Evolutionary conservation across 164 flowering plant genomes (phyloP), one percentile per base, ranked within the genome.

Genomic region (Tetrastigma voinierianum): DNA sequence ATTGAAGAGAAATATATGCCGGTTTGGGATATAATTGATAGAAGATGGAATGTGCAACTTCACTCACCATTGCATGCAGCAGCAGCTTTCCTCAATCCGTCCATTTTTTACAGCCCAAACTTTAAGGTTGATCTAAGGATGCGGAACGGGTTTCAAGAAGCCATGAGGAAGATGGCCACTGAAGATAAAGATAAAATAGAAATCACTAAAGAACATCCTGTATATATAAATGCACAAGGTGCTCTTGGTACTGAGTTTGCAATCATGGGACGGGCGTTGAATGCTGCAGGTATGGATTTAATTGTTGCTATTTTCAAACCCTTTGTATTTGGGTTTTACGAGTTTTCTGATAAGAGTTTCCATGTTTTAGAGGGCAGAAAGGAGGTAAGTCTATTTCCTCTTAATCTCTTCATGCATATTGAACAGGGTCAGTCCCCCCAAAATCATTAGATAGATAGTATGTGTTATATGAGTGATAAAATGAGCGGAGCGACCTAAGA

Each of bases 81-180:
- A 2, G 78, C 87, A 45, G 89, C 87, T 61, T 87, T 76, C 59
- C 86, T 89, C 57, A 89, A 89, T 70, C 94, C 94, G 47, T 81
- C 87, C 47, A 72, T 85, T 64, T 86, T 82, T 67, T 83, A 85
- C 72, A 78, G 72, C 70, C 81, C 81, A 10, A 74, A 64, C 60
- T 84, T 75, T 48, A 84, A 84, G 80, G 65, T 76, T 66, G 90
- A 87, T 72, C 43, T 72, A 61, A 82, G 80, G 66, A 74, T 87
- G 79, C 81, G 88, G 69, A 87, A 78, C 80, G 90, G 84, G 17
- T 87, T 87, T 78, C 89, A 84, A 74, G 92, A 88, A 72, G 81
- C 86, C 44, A 84, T 86, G 90, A 64, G 77, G 75, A 88, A 77
- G 73, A 77, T 84, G 86, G 76, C 80, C 57, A 70, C 57, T 10